phyloP scores from a whole-genome alignment of 2,329 filamentous ascomycete species.

The Drechslerella coelobrocha region DNA sequence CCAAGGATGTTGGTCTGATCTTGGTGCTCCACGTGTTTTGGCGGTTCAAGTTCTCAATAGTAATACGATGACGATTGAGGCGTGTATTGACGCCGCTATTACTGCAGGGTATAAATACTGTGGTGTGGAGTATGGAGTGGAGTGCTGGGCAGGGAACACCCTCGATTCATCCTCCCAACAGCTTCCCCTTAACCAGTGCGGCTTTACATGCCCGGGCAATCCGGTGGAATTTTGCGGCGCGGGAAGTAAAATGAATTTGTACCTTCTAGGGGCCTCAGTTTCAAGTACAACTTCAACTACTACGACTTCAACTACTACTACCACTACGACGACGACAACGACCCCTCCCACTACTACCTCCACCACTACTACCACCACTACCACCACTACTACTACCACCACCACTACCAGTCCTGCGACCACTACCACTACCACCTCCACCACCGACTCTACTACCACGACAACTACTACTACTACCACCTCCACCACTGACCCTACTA shows the following conservation, averaged over 20 bases:
- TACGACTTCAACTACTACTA: background rate
- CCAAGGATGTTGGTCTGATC: background rate
- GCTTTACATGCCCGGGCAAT: slow-evolving; percentile 57
- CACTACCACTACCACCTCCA: background rate
- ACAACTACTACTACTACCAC: background rate
- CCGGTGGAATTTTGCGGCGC: slow-evolving; percentile 59
- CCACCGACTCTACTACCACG: background rate
- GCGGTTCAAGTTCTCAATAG: background rate
- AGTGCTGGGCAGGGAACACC: slow-evolving; percentile 41
- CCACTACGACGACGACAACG: background rate
- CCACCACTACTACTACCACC: background rate
- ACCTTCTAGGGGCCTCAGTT: background rate
- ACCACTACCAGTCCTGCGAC: background rate
- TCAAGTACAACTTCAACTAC: background rate
- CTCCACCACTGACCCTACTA: background rate
- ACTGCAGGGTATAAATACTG: slow-evolving; percentile 54
- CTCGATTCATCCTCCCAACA: slow-evolving; percentile 7
- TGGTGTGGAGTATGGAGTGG: slow-evolving; percentile 55
- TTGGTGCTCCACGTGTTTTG: background rate
- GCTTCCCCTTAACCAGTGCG: slow-evolving; percentile 51
- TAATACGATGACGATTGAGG: slow-evolving; percentile 21
- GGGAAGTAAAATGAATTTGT: slow-evolving; percentile 57
- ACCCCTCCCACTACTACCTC: background rate
- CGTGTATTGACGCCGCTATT: slow-evolving; percentile 21
- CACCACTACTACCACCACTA: background rate